These are phyloP conservation scores for Zymoseptoria brevis DNA, from an alignment of 2,329 filamentous ascomycete species.

Conservation along the genomic window DNA sequence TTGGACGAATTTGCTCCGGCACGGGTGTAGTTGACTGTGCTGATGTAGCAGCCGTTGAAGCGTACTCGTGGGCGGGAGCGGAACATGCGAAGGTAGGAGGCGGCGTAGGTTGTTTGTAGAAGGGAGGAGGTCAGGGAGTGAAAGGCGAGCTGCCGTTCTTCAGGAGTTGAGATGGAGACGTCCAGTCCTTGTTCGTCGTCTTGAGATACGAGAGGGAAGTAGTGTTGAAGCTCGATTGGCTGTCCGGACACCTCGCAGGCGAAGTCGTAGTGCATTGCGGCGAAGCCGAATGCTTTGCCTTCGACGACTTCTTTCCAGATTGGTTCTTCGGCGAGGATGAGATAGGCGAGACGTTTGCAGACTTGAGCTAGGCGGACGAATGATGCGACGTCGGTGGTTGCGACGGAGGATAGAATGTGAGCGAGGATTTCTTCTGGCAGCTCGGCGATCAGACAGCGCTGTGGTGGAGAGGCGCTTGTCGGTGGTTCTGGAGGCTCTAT, in stretches of 20 bases:
- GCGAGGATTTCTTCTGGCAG: slow-evolving; percentile 79
- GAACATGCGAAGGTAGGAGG: slow-evolving; percentile 59
- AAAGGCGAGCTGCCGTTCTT: slow-evolving; percentile 18
- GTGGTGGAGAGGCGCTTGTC: slow-evolving; percentile 63
- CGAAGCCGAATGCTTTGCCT: slow-evolving; percentile 67
- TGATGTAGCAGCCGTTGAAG: slow-evolving; percentile 95
- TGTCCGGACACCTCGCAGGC: slow-evolving; percentile 51
- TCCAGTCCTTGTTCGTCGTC: slow-evolving; percentile 14
- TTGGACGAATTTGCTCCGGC: slow-evolving; percentile 65
- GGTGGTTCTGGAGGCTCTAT: slow-evolving; percentile 61
- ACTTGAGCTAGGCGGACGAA: slow-evolving; percentile 70
- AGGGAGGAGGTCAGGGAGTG: slow-evolving; percentile 21
- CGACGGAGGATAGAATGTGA: slow-evolving; percentile 67
- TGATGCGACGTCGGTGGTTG: slow-evolving; percentile 64
- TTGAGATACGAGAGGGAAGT: slow-evolving; percentile 7
- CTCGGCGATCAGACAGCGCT: slow-evolving; percentile 68
- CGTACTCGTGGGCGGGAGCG: slow-evolving; percentile 74
- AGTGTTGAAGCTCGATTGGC: slow-evolving; percentile 19
- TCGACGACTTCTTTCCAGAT: slow-evolving; percentile 77
- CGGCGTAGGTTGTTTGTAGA: slow-evolving; percentile 23
- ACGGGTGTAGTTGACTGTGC: slow-evolving; percentile 89
- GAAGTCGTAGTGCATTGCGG: slow-evolving; percentile 74
- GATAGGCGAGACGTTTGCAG: slow-evolving; percentile 78
- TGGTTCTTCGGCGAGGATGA: slow-evolving; percentile 73
- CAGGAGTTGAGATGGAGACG: slow-evolving; percentile 10